Evolutionary conservation across 257 asterid species (phyloP), one percentile per base, ranked within the genome.

Genomic region (Solanum pimpinellifolium): DNA sequence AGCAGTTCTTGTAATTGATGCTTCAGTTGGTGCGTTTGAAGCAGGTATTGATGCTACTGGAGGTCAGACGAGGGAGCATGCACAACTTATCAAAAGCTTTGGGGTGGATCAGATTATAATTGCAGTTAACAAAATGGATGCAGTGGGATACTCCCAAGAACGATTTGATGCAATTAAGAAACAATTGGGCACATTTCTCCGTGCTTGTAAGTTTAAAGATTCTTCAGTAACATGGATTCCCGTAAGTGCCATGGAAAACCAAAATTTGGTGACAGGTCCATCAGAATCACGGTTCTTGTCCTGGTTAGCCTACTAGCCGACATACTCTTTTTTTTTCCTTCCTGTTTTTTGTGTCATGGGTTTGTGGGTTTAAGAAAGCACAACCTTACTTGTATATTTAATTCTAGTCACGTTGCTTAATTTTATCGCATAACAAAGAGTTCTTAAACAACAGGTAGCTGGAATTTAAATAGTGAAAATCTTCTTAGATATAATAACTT

Each of bases 51-150:
- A 94, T 93, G 94, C 94, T 87, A 83, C 74, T 20, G 93, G 96
- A 89, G 99, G 99, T 74, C 99, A 97, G 91, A 97, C 99, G 4
- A 94, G 92, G 91, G 99, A 97, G 93, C 99, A 97, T 84, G 94
- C 95, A 20, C 99, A 93, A 88, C 93, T 97, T 60, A 92, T 97
- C 89, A 93, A 98, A 91, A 97, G 99, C 90, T 97, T 97, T 89
- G 99, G 99, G 66, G 99, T 94, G 27, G 98, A 97, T 88, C 98
- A 96, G 90, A 88, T 97, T 90, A 92, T 97, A 86, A 94, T 95
- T 89, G 94, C 94, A 39, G 94, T 96, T 86, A 97, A 97, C 93
- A 97, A 97, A 94, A 95, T 97, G 99, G 99, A 97, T 87, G 92
- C 91, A 86, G 98, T 96, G 52, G 95, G 89, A 88, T 97, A 94